Conservation (phyloP, 2,329 filamentous ascomycete genomes). For the Drechslera avenae region DNA sequence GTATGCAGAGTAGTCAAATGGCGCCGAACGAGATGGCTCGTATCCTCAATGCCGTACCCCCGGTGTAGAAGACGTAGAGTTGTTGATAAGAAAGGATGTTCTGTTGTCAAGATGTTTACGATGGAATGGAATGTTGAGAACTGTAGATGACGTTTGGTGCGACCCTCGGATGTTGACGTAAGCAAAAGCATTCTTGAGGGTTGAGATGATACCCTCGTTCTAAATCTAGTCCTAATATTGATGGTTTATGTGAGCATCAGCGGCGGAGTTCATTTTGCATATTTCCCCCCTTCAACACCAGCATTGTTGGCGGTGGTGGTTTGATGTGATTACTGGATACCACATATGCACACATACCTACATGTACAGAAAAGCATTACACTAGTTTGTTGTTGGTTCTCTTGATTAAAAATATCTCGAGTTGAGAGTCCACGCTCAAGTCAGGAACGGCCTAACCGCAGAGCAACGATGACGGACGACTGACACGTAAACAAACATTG, state of each 20-base stretch:
- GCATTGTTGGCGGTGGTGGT: background rate
- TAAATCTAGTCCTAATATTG: background rate
- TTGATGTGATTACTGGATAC: too few species aligned
- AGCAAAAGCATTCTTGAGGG: background rate
- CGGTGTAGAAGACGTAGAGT: conserved; percentile 12
- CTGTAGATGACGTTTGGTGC: too few species aligned
- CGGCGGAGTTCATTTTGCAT: conserved; percentile 29
- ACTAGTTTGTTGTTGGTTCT: background rate
- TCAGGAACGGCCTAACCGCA: background rate
- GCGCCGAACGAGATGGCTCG: conserved; percentile 52
- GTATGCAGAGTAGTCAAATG: conserved; percentile 60
- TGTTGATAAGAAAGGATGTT: background rate
- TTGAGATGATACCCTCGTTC: background rate
- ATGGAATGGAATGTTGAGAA: background rate
- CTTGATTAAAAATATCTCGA: background rate
- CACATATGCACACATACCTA: too few species aligned
- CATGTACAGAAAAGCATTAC: background rate
- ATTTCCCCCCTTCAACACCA: background rate
- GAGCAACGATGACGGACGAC: too few species aligned
- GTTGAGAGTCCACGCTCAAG: too few species aligned
- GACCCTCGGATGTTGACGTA: too few species aligned
- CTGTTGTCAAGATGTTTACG: background rate
- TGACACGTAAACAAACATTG: too few species aligned
- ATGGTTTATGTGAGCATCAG: conserved; percentile 25
- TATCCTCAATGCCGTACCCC: conserved; percentile 44